These are phyloP conservation scores for Trichocomaceae sp. DNA, from an alignment of 2,329 filamentous ascomycete species.

Conservation along the genomic window DNA sequence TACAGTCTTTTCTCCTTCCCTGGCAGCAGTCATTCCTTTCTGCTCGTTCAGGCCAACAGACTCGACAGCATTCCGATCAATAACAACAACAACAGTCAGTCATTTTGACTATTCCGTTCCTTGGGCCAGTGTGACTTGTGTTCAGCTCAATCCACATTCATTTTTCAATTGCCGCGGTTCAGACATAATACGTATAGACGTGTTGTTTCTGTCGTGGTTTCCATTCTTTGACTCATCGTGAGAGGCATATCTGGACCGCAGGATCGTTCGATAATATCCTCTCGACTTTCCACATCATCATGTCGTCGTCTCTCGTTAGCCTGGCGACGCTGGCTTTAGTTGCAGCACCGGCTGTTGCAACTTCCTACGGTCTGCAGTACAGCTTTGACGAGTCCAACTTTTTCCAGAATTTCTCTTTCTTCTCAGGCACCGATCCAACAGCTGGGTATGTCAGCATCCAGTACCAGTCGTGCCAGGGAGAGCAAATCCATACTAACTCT, in stretches of 20 bases:
- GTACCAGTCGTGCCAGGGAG: not conserved
- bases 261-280: constrained; percentile 6
- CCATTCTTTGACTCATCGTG: constrained; percentile 2
- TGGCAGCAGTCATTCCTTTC: constrained; percentile 5
- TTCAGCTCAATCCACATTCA: not conserved
- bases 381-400: constrained; percentile 43
- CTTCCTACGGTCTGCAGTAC: constrained; percentile 36
- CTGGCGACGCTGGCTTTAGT: constrained; percentile 24
- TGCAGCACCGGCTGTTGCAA: constrained; percentile 21
- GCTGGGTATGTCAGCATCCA: constrained; percentile 32
- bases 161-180: not conserved
- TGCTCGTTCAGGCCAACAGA: constrained; percentile 2
- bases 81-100: constrained; percentile 7
- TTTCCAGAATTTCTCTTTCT: constrained; percentile 47
- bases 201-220: not conserved
- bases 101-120: constrained; percentile 2
- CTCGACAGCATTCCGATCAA: constrained; percentile 7
- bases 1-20: not conserved
- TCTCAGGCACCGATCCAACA: constrained; percentile 42
- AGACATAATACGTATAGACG: not conserved
- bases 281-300: too few species aligned
- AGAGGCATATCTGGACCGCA: not conserved
- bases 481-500: not conserved
- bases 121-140: not conserved
- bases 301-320: constrained; percentile 22